Conservation (phyloP, 257 asterid species). For the Paraleonurus japonicus region DNA sequence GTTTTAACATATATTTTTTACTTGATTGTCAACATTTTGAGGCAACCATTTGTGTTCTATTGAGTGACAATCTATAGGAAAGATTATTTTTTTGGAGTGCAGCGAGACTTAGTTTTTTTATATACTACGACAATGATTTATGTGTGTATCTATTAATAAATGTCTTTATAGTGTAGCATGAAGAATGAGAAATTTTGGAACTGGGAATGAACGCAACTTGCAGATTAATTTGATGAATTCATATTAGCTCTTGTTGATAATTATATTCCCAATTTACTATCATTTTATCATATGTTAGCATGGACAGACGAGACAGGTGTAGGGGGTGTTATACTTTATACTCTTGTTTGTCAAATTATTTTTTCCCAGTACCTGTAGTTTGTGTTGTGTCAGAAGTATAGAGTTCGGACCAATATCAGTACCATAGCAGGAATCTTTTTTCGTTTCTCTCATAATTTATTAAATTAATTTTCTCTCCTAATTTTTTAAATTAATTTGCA, state of each 20-base stretch:
- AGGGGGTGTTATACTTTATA: not conserved
- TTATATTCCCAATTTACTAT: not conserved
- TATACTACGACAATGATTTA: not conserved
- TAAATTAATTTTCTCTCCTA: too few species aligned
- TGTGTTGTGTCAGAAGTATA: not conserved
- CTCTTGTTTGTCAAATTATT: not conserved
- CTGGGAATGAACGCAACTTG: not conserved
- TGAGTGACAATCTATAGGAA: not conserved
- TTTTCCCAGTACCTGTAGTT: not conserved
- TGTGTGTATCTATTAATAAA: not conserved
- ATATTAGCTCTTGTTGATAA: not conserved
- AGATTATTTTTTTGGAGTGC: not conserved
- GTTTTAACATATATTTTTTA: not conserved
- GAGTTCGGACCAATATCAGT: not conserved
- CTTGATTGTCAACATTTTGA: not conserved
- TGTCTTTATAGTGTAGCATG: not conserved
- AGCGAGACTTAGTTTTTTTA: not conserved
- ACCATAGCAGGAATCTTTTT: not conserved
- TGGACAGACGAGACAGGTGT: not conserved
- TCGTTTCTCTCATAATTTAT: slow-evolving; percentile 9
- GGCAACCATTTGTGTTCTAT: not conserved
- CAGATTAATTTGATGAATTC: slow-evolving; percentile 5
- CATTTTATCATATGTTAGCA: not conserved
- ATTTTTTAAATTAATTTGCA: slow-evolving; percentile 26
- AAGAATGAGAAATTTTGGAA: not conserved